A percentile compares a stretch with the other conserved stretches of the same genome.
Evolutionary conservation across 345 rosid species (phyloP).

Genomic region (Hypericum perforatum): DNA sequence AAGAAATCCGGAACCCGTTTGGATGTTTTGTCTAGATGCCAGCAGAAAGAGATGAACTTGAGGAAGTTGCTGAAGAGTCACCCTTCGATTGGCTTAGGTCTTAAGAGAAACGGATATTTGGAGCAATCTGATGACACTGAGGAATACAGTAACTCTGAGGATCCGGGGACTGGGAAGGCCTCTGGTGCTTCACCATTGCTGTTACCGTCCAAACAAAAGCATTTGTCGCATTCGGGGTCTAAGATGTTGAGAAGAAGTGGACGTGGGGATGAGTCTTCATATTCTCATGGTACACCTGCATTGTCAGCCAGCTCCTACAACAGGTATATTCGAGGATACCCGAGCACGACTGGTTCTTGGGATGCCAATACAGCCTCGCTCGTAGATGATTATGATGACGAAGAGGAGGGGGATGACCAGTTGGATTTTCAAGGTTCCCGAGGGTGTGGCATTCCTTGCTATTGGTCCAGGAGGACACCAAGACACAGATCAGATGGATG

Average conservation of each 20-base stretch:
- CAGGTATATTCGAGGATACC: constrained; percentile 42
- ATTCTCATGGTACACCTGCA: constrained; percentile 77
- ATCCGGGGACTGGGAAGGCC: constrained; percentile 27
- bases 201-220: constrained; percentile 48
- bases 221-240: constrained; percentile 52
- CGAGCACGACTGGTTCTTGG: constrained; percentile 80
- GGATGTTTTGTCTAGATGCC: constrained; percentile 40
- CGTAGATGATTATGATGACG: constrained; percentile 38
- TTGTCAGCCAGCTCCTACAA: constrained; percentile 75
- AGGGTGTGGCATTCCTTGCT: constrained; percentile 95
- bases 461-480: constrained; percentile 76
- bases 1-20: constrained; percentile 34
- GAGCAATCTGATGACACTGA: constrained; percentile 67
- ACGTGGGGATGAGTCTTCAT: constrained; percentile 65
- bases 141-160: constrained; percentile 50
- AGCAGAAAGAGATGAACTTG: constrained; percentile 30
- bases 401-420: constrained; percentile 62
- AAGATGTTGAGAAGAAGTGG: constrained; percentile 33
- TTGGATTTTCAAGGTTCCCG: constrained; percentile 74
- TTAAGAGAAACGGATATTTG: constrained; percentile 35
- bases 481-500: constrained; percentile 63
- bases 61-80: constrained; percentile 30
- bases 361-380: constrained; percentile 79
- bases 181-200: constrained; percentile 61
- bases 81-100: constrained; percentile 32